These are phyloP conservation scores for Collybia mongolica DNA, from an alignment of 768 basidiomycete genomes.

Conservation along the genomic window DNA sequence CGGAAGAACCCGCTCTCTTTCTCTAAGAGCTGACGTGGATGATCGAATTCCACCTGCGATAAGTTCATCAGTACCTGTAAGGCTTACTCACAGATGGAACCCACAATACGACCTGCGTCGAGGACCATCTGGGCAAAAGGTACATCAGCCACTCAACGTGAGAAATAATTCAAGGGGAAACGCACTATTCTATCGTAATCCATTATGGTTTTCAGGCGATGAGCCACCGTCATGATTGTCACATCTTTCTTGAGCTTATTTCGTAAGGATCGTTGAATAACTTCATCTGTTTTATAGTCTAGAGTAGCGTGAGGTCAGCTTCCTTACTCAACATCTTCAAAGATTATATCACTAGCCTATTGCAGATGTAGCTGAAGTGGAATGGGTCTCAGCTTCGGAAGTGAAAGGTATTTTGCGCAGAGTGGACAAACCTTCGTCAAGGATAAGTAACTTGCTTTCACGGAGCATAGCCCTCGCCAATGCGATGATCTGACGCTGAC, in stretches of 20 bases:
- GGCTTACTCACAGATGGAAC: slow-evolving; percentile 17
- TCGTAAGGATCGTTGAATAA: slow-evolving; percentile 70
- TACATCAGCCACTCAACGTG: background rate
- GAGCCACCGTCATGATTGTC: slow-evolving; percentile 67
- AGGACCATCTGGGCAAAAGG: slow-evolving; percentile 40
- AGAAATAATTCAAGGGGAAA: background rate
- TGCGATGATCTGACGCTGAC: slow-evolving; percentile 71
- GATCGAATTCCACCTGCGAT: slow-evolving; percentile 51
- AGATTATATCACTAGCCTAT: too few relatives aligned
- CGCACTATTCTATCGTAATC: slow-evolving; percentile 58
- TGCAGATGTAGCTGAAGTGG: too few relatives aligned
- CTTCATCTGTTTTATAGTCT: slow-evolving; percentile 66
- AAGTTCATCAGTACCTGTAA: background rate
- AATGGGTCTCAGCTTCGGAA: background rate
- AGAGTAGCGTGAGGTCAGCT: too few relatives aligned
- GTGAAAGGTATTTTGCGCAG: background rate
- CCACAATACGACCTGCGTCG: slow-evolving; percentile 50
- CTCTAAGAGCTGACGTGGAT: slow-evolving; percentile 47
- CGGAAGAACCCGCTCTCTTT: slow-evolving; percentile 42
- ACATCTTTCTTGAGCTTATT: slow-evolving; percentile 59
- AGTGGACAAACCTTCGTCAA: slow-evolving; percentile 53
- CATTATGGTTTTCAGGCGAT: slow-evolving; percentile 67
- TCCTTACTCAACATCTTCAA: too few relatives aligned
- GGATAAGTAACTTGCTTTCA: slow-evolving; percentile 56
- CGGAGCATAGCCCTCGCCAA: slow-evolving; percentile 62